Percentiles rank a stretch among this genome's conserved stretches.
Conservation (phyloP, 2,329 filamentous ascomycete species). For the Leptographium procerum region DNA sequence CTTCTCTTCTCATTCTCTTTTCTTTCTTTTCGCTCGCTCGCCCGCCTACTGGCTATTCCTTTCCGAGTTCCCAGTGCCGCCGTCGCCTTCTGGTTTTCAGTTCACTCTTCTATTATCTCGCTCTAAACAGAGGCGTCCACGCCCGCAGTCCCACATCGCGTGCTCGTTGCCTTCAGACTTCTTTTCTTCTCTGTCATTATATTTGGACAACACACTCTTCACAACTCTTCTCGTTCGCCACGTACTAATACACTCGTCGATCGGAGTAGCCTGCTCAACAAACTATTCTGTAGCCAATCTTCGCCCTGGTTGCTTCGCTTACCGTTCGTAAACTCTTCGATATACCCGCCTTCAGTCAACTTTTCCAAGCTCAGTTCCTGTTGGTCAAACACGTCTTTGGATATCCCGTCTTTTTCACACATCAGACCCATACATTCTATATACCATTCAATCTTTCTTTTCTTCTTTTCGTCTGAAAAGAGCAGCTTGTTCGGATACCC, state of each 20-base stretch:
- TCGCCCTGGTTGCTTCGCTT: neutral
- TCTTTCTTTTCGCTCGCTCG: slow-evolving; percentile 10
- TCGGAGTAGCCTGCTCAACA: neutral
- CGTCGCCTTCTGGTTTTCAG: neutral
- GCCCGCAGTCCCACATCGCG: neutral
- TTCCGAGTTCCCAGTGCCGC: neutral
- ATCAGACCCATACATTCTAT: neutral
- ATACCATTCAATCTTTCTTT: neutral
- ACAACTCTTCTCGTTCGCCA: neutral
- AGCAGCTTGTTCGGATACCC: neutral
- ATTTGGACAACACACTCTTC: neutral
- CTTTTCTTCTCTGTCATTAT: neutral
- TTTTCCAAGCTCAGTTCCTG: neutral
- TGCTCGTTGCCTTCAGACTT: neutral
- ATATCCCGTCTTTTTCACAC: neutral
- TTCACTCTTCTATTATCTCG: neutral
- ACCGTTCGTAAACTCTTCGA: neutral
- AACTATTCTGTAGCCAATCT: neutral
- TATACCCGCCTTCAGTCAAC: neutral
- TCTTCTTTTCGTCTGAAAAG: neutral
- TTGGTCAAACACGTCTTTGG: neutral
- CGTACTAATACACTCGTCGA: neutral
- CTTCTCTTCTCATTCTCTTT: slow-evolving; percentile 15
- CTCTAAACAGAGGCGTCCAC: neutral
- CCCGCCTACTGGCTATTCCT: neutral